phyloP scores from a whole-genome alignment of 805 yeast species.

The Starmera dryadoides region DNA sequence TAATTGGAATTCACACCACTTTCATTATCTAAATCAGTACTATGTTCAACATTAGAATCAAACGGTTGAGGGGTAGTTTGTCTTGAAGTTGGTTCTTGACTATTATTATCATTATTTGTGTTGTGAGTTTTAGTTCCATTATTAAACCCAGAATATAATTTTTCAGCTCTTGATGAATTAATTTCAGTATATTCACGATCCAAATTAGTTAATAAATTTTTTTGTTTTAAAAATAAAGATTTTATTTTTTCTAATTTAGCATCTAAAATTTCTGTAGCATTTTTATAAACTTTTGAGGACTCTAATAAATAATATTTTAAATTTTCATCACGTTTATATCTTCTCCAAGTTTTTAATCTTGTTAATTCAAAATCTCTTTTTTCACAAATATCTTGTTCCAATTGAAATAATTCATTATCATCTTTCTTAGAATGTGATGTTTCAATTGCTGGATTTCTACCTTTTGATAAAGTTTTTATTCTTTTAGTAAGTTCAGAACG shows the following conservation, averaged over 20 bases:
- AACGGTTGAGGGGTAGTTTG: neutral
- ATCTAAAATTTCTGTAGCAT: slow-evolving; percentile 18
- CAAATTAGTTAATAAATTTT: slow-evolving; percentile 14
- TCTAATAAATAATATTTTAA: slow-evolving; percentile 19
- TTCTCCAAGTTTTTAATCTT: slow-evolving; percentile 17
- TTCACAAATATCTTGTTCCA: slow-evolving; percentile 24
- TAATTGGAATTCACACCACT: neutral
- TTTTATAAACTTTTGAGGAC: slow-evolving; percentile 19
- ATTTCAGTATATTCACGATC: slow-evolving; percentile 22
- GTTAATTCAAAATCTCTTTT: slow-evolving; percentile 24
- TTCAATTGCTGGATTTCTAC: slow-evolving; percentile 4
- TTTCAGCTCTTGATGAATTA: slow-evolving; percentile 21
- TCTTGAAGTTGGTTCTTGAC: neutral
- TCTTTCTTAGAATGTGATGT: slow-evolving; percentile 1
- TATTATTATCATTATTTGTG: neutral
- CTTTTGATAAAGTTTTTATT: neutral
- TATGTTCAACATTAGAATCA: neutral
- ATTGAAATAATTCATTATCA: slow-evolving; percentile 7
- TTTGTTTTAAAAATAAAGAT: slow-evolving; percentile 24
- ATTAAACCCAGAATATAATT: slow-evolving; percentile 22
- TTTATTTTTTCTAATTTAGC: slow-evolving; percentile 25
- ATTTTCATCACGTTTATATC: slow-evolving; percentile 20
- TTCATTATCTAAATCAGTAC: neutral
- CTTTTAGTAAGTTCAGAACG: neutral
- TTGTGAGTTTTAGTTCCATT: neutral